Evolutionary conservation across 305 asterid genomes (phyloP).

Genomic region (Lippia alba): DNA sequence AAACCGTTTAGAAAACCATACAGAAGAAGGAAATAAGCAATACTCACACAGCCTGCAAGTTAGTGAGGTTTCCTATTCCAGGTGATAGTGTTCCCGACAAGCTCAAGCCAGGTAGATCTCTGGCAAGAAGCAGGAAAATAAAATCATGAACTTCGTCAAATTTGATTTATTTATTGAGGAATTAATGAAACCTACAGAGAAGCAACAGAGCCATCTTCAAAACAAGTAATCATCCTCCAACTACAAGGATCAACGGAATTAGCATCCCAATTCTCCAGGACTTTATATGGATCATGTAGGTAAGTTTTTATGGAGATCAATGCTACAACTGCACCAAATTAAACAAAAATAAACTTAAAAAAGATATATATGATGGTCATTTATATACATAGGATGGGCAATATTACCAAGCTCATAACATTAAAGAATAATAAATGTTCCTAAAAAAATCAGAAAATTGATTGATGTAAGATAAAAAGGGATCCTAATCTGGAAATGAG

Average conservation of each 20-base stretch:
- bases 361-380: background rate
- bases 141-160: conserved; percentile 9
- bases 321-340: conserved; percentile 74
- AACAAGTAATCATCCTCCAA: conserved; percentile 96
- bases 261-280: conserved; percentile 87
- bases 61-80: conserved; percentile 81
- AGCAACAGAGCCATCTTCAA: conserved; percentile 80
- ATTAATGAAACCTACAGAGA: conserved; percentile 62
- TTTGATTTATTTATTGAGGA: too few relatives aligned
- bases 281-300: conserved; percentile 78
- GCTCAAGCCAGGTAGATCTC: conserved; percentile 88
- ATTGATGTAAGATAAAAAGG: conserved; percentile 8
- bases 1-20: background rate
- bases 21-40: conserved; percentile 1
- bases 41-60: conserved; percentile 88
- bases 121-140: conserved; percentile 34
- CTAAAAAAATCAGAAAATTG: too few relatives aligned
- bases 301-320: conserved; percentile 73
- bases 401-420: too few relatives aligned
- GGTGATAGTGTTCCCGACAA: conserved; percentile 85
- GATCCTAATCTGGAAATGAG: conserved; percentile 26
- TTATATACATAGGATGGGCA: too few relatives aligned
- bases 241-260: conserved; percentile 98
- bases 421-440: too few relatives aligned
- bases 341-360: conserved; percentile 12